Evolutionary conservation across 2,329 filamentous ascomycete genomes (phyloP), one percentile per base, ranked within the genome.

Genomic region (Pseudopithomyces maydicus): DNA sequence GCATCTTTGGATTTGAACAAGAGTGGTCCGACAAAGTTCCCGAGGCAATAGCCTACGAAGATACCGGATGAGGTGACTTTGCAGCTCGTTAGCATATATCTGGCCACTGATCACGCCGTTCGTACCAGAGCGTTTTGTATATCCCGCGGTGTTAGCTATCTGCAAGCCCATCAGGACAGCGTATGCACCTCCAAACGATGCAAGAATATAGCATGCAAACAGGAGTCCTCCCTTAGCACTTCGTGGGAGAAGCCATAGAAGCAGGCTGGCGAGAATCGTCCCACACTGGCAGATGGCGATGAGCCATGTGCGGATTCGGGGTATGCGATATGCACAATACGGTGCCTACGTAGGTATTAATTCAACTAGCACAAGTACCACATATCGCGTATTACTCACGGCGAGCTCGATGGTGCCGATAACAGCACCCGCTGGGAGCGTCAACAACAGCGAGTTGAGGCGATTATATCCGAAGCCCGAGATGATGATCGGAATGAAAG

Each of bases 131-230:
- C 80, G 72, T 67, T 84, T 84, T 0, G 82, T 83, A 51, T 84
- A 83, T 1, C 82, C 82, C 0, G 82, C 80, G 11, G 79, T 82
- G 57, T 84, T 83, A 23, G 81, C 80, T 41, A 81, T 77, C 44
- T 79, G 76, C 6, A 83, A 64, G 0, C 80, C 80, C 75, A 85
- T 82, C 0, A 83, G 65, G 6, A 84, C 79, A 1, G 79, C 81
- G 57, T 84, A 85, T 0, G 76, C 79, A 1, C 76, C 81, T 6
- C 77, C 77, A 36, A 75, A 74, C 7, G 77, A 79, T 1, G 81
- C 77, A 8, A 84, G 68, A 43, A 84, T 82, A 46, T 80, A 81
- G 10, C 76, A 76, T 0, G 77, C 83, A 57, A 84, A 84, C 0
- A 84, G 67, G 1, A 82, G 61, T 0, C 75, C 81, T 0, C 81